phyloP scores from a whole-genome alignment of 345 rosid genomes.

The Kandelia obovata region DNA sequence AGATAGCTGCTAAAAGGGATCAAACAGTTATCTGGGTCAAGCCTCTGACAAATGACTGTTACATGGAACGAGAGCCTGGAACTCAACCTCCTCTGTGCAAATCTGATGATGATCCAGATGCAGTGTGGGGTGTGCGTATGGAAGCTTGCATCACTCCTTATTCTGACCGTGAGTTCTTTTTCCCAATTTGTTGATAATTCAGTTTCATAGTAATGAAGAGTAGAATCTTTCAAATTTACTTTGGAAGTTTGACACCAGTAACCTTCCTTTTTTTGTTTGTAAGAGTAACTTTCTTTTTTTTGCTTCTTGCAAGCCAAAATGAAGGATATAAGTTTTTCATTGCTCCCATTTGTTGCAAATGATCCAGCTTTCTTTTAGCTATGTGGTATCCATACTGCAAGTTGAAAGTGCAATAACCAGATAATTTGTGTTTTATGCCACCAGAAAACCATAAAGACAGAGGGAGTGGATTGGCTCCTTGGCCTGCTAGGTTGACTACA shows the following conservation, averaged over 20 bases:
- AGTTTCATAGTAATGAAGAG: neutral
- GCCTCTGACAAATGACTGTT: constrained; percentile 89
- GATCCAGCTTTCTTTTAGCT: no score
- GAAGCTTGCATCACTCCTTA: constrained; percentile 95
- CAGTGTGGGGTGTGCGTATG: constrained; percentile 74
- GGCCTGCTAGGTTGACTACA: constrained; percentile 89
- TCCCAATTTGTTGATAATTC: neutral
- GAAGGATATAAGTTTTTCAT: no score
- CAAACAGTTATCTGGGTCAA: constrained; percentile 98
- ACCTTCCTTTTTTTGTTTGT: no score
- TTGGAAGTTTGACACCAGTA: no score
- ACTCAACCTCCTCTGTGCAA: constrained; percentile 89
- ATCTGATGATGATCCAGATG: constrained; percentile 89
- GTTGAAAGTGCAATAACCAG: no score
- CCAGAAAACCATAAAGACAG: constrained; percentile 68
- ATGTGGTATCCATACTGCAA: no score
- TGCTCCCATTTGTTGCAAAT: no score
- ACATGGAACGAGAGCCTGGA: constrained; percentile 71
- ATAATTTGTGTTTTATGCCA: constrained; percentile 8
- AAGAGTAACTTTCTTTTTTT: no score
- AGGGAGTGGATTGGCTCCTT: constrained; percentile 95
- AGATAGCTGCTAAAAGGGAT: constrained; percentile 77
- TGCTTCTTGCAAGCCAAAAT: no score
- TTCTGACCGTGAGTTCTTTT: constrained; percentile 68
- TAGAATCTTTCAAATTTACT: no score